Conservation (phyloP, 176 grass and related monocot species). For the Carex myosuroides region DNA sequence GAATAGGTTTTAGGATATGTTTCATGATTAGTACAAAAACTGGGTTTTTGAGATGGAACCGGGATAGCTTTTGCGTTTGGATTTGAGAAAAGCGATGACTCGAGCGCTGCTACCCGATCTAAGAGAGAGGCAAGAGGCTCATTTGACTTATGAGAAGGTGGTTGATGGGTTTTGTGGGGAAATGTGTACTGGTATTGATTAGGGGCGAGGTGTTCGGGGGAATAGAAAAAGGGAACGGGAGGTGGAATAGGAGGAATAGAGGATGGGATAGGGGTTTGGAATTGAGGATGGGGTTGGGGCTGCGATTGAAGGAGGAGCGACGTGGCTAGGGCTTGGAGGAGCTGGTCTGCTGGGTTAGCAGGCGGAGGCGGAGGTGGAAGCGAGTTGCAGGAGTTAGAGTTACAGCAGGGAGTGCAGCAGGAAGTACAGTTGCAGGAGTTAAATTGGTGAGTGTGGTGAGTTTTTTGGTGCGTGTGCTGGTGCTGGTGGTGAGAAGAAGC, state of each 20-base stretch:
- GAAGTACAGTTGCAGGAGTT: slow-evolving; percentile 3
- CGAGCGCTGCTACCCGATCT: slow-evolving; percentile 56
- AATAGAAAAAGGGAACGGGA: slow-evolving; percentile 8
- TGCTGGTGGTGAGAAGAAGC: slow-evolving; percentile 14
- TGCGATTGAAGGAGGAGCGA: slow-evolving; percentile 20
- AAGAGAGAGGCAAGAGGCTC: slow-evolving; percentile 61
- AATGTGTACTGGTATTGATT: slow-evolving; percentile 21
- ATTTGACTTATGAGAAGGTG: slow-evolving; percentile 28
- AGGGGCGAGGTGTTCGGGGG: slow-evolving; percentile 27
- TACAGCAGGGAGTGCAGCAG: slow-evolving; percentile 8
- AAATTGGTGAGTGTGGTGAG: slow-evolving; percentile 17
- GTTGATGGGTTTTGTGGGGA: slow-evolving; percentile 15
- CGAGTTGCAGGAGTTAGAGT: not conserved
- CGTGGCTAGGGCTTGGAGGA: slow-evolving; percentile 23
- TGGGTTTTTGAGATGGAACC: not conserved
- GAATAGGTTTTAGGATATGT: slow-evolving; percentile 5
- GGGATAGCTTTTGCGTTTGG: slow-evolving; percentile 1
- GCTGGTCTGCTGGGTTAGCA: slow-evolving; percentile 4
- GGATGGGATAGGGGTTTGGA: slow-evolving; percentile 16
- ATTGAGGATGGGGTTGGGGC: slow-evolving; percentile 7
- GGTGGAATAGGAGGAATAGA: slow-evolving; percentile 10
- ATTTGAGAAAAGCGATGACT: slow-evolving; percentile 35
- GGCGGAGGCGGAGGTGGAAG: not conserved
- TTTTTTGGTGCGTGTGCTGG: not conserved
- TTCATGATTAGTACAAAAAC: not conserved